A percentile compares a stretch with the other conserved stretches of the same genome.
phyloP scores from a whole-genome alignment of 257 asterid genomes.

The Petrea volubilis region DNA sequence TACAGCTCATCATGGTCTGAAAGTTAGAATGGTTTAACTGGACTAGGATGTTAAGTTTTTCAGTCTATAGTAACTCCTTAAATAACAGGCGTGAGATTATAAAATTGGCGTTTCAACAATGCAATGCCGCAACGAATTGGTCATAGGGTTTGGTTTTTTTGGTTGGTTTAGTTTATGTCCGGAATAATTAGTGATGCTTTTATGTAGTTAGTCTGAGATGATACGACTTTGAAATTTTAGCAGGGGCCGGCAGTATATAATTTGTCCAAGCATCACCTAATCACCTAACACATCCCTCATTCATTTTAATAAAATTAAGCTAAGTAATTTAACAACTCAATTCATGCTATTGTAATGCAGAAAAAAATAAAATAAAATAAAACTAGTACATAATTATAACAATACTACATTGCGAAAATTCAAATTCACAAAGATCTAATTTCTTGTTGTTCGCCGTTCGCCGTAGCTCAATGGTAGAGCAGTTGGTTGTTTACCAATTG shows the following conservation, averaged over 20 bases:
- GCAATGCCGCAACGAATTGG: neutral
- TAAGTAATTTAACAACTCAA: too few relatives aligned
- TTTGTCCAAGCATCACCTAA: neutral
- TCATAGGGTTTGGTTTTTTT: too few relatives aligned
- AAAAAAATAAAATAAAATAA: too few relatives aligned
- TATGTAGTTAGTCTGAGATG: neutral
- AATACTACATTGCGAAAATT: too few relatives aligned
- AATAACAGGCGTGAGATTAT: neutral
- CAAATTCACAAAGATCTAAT: too few relatives aligned
- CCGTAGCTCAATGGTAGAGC: too few relatives aligned
- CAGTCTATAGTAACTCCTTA: neutral
- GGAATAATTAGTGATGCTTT: neutral
- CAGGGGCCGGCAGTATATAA: neutral
- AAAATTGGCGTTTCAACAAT: constrained; percentile 18
- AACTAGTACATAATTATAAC: too few relatives aligned
- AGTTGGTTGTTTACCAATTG: too few relatives aligned
- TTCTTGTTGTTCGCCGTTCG: too few relatives aligned
- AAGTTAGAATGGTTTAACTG: neutral
- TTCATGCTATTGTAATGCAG: too few relatives aligned
- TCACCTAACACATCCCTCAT: neutral
- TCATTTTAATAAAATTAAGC: too few relatives aligned
- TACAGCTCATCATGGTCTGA: neutral
- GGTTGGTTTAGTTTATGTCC: too few relatives aligned
- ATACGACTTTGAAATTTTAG: constrained; percentile 21
- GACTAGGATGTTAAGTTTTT: neutral